Conservation (phyloP, 1,284 basidiomycete genomes). For the Xerocomus cyaneibrunnescens region DNA sequence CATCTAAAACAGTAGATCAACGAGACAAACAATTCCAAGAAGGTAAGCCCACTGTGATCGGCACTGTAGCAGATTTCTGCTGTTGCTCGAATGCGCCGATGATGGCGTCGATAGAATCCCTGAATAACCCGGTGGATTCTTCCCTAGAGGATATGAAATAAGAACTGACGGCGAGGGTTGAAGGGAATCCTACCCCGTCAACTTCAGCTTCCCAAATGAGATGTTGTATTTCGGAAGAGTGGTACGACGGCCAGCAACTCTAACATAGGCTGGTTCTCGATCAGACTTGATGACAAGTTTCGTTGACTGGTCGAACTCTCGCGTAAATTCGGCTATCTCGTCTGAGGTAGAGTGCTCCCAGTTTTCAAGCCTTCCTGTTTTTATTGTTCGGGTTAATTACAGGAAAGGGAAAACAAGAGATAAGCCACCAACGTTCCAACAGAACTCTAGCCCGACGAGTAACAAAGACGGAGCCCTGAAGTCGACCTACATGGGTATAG, state of each 20-base stretch:
- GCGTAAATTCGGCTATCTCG: not conserved
- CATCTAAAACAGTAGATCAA: not conserved
- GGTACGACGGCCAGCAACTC: not conserved
- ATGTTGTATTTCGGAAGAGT: not conserved
- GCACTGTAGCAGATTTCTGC: not conserved
- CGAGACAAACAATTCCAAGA: not conserved
- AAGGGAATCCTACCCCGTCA: not conserved
- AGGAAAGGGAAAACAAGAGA: not conserved
- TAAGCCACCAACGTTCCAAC: not conserved
- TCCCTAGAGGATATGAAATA: not conserved
- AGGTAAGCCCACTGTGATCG: not conserved
- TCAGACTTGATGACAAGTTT: not conserved
- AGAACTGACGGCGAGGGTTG: not conserved
- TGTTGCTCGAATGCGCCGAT: not conserved
- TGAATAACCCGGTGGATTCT: not conserved
- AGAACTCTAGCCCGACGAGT: not conserved
- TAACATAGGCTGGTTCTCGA: not conserved
- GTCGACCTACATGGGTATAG: not conserved
- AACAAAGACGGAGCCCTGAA: not conserved
- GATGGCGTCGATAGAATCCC: not conserved
- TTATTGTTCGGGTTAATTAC: not conserved
- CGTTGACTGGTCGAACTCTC: not conserved
- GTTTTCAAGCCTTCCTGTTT: not conserved
- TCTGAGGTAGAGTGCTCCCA: not conserved
- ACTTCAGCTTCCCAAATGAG: not conserved